These are phyloP conservation scores for Ascocoryne sarcoides DNA, from an alignment of 2,329 filamentous ascomycete genomes.

Conservation along the genomic window DNA sequence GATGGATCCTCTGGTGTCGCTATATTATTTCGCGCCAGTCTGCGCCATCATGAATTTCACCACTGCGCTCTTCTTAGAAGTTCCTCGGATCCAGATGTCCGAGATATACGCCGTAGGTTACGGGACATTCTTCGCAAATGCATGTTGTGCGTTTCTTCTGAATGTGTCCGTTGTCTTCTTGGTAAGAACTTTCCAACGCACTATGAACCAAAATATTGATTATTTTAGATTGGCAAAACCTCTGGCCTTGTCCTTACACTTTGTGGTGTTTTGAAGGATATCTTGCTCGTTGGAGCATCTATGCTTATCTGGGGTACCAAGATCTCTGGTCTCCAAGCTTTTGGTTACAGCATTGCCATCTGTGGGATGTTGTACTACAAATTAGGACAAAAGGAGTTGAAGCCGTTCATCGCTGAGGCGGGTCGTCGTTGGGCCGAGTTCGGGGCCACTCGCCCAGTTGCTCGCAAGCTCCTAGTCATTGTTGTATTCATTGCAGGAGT, in stretches of 20 bases:
- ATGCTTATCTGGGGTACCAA: slow-evolving; percentile 76
- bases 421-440: slow-evolving; percentile 80
- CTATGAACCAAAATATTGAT: too few relatives aligned
- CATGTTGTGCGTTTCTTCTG: slow-evolving; percentile 67
- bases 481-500: slow-evolving; percentile 52
- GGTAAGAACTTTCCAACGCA: slow-evolving; percentile 45
- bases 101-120: slow-evolving; percentile 68
- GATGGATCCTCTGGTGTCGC: slow-evolving; percentile 82
- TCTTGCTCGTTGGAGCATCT: slow-evolving; percentile 69
- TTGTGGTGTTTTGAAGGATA: slow-evolving; percentile 81
- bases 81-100: slow-evolving; percentile 58
- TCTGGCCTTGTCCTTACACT: slow-evolving; percentile 80
- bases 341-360: slow-evolving; percentile 75
- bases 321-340: slow-evolving; percentile 67
- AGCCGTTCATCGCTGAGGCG: slow-evolving; percentile 65
- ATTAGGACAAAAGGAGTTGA: slow-evolving; percentile 74
- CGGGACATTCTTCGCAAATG: slow-evolving; percentile 65
- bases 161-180: slow-evolving; percentile 83
- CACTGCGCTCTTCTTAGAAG: slow-evolving; percentile 65
- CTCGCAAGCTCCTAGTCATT: slow-evolving; percentile 71
- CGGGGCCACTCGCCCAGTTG: slow-evolving; percentile 64
- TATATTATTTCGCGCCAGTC: slow-evolving; percentile 84
- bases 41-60: slow-evolving; percentile 75
- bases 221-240: slow-evolving; percentile 69
- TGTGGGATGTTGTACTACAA: slow-evolving; percentile 79